Evolutionary conservation across 352 stramenopile genomes (phyloP).

Genomic region (Globisporangium apiculatum): DNA sequence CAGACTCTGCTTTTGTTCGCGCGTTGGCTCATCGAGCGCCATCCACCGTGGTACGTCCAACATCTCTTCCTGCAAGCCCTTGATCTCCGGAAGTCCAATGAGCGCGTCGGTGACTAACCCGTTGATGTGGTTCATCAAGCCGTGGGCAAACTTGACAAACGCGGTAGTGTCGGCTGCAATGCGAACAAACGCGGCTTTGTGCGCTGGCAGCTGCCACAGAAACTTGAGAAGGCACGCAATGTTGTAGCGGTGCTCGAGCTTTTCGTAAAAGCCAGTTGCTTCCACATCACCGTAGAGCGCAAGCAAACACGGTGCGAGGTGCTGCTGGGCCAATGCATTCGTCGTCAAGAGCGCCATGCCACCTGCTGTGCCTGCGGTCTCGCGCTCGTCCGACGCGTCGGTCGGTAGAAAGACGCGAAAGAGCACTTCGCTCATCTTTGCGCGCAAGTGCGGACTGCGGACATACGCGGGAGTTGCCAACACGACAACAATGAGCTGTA

Average conservation of each 20-base stretch:
- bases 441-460: conserved; percentile 90
- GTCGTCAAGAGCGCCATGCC: conserved; percentile 59
- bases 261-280: conserved; percentile 97
- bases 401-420: conserved; percentile 95
- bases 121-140: conserved; percentile 99
- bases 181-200: conserved; percentile 91
- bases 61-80: conserved; percentile 90
- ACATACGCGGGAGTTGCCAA: conserved; percentile 85
- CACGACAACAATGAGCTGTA: conserved; percentile 89
- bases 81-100: conserved; percentile 95
- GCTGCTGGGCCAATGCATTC: conserved; percentile 60
- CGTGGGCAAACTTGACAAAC: conserved; percentile 98
- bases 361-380: conserved; percentile 40
- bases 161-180: conserved; percentile 90
- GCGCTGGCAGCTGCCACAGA: conserved; percentile 92
- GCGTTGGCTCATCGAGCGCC: conserved; percentile 85
- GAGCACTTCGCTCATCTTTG: conserved; percentile 95
- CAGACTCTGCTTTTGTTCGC: conserved; percentile 84
- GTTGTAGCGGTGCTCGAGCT: conserved; percentile 94
- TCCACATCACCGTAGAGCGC: conserved; percentile 98
- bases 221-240: conserved; percentile 96
- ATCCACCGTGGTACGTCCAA: conserved; percentile 69
- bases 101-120: conserved; percentile 93
- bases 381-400: conserved; percentile 68
- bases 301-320: conserved; percentile 93